Evolutionary conservation across 2,329 filamentous ascomycete species (phyloP).

Genomic region (Colletotrichum melonis): DNA sequence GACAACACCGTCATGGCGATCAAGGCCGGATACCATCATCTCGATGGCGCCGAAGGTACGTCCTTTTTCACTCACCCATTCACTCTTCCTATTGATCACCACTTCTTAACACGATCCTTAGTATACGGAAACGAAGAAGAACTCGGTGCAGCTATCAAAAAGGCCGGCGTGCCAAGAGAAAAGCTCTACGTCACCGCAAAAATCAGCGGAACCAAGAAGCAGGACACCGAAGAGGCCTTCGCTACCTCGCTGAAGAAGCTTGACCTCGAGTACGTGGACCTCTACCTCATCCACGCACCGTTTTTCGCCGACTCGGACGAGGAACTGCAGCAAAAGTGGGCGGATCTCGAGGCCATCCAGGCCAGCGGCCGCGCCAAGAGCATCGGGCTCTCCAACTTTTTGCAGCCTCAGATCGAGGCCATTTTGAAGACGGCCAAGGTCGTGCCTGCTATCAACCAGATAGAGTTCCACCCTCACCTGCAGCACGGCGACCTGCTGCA

Average conservation of each 20-base stretch:
- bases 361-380: conserved; percentile 72
- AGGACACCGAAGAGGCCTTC: conserved; percentile 62
- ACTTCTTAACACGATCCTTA: conserved; percentile 42
- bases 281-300: conserved; percentile 74
- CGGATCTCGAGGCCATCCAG: conserved; percentile 73
- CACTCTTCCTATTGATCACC: not conserved
- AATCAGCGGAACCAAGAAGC: conserved; percentile 53
- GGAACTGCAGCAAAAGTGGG: conserved; percentile 70
- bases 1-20: conserved; percentile 70
- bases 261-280: conserved; percentile 77
- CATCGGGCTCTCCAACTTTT: conserved; percentile 84
- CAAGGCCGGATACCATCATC: conserved; percentile 75
- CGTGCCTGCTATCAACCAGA: conserved; percentile 80
- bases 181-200: conserved; percentile 78
- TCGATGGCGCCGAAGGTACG: conserved; percentile 79
- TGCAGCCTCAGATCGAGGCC: conserved; percentile 64
- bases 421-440: conserved; percentile 70
- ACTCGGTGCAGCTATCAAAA: conserved; percentile 77
- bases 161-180: conserved; percentile 71
- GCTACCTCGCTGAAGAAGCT: conserved; percentile 72
- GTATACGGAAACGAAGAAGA: conserved; percentile 75
- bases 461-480: conserved; percentile 83
- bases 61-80: not conserved
- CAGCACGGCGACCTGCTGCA: conserved; percentile 71
- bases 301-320: conserved; percentile 61